Conservation (phyloP, 2,329 filamentous ascomycete genomes). For the Cladobotryum mycophilum region DNA sequence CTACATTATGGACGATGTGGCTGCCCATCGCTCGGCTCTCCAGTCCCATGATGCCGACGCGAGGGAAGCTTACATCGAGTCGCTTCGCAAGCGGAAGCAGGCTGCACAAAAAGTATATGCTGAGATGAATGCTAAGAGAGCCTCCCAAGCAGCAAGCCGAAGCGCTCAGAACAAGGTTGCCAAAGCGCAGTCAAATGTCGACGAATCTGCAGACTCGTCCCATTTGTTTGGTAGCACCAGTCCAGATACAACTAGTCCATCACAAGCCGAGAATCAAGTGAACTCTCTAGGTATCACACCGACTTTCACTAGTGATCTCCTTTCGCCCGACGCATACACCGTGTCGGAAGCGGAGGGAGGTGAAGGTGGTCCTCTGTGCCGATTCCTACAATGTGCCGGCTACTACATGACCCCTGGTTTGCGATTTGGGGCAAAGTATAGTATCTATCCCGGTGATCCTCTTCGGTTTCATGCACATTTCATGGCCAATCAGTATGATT, state of each 20-base stretch:
- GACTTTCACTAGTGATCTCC: conserved; percentile 28
- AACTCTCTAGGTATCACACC: conserved; percentile 29
- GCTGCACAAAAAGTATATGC: conserved; percentile 34
- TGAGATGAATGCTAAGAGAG: conserved; percentile 33
- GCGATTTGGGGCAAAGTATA: conserved; percentile 90
- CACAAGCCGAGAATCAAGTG: conserved; percentile 7
- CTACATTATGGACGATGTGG: conserved; percentile 73
- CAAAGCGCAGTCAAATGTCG: no score
- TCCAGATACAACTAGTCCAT: background rate
- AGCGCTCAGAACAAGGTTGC: background rate
- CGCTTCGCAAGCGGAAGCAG: conserved; percentile 39
- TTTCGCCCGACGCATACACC: conserved; percentile 15
- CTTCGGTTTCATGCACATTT: conserved; percentile 95
- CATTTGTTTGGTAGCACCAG: background rate
- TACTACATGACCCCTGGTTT: conserved; percentile 90
- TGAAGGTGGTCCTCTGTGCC: conserved; percentile 57
- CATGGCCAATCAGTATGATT: conserved; percentile 74
- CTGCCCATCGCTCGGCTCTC: conserved; percentile 62
- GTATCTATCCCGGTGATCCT: conserved; percentile 91
- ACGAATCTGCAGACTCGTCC: no score
- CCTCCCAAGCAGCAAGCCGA: conserved; percentile 21
- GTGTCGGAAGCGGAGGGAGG: conserved; percentile 13
- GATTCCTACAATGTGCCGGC: conserved; percentile 67
- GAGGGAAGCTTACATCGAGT: conserved; percentile 58
- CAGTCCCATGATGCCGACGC: conserved; percentile 49